Conservation (phyloP, 2,329 filamentous ascomycete species). For the Zalaria obscura region DNA sequence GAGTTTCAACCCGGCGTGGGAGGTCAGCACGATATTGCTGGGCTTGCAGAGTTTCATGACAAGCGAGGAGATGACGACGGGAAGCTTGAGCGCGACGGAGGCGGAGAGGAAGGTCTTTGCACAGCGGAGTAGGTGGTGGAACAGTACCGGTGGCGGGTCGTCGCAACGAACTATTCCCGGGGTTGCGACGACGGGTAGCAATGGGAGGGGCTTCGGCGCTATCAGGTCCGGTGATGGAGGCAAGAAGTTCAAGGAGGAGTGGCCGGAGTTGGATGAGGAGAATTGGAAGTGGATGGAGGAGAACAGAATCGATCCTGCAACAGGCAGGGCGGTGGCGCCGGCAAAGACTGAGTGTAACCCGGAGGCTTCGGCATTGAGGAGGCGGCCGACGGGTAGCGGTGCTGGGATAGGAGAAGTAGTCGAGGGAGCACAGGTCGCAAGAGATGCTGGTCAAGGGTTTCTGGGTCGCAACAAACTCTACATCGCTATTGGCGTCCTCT, state of each 20-base stretch:
- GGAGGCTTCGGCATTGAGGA: conserved; percentile 49
- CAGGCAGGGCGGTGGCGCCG: conserved; percentile 37
- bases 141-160: conserved; percentile 79
- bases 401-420: conserved; percentile 49
- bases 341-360: conserved; percentile 44
- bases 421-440: conserved; percentile 60
- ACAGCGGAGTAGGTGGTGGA: conserved; percentile 81
- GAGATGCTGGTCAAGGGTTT: conserved; percentile 74
- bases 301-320: conserved; percentile 62
- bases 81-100: conserved; percentile 64
- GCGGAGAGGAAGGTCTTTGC: conserved; percentile 68
- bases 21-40: conserved; percentile 90
- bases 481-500: conserved; percentile 54
- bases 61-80: conserved; percentile 95
- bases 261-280: conserved; percentile 76
- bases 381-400: conserved; percentile 43
- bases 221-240: conserved; percentile 87
- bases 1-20: conserved; percentile 96
- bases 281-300: conserved; percentile 89
- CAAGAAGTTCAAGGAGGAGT: conserved; percentile 76
- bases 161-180: conserved; percentile 35
- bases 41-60: conserved; percentile 97
- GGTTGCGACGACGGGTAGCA: conserved; percentile 31
- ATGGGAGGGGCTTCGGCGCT: conserved; percentile 53
- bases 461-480: conserved; percentile 65